These are phyloP conservation scores for Lasiodiplodia citricola DNA, from an alignment of 2,329 filamentous ascomycete genomes.

Conservation along the genomic window DNA sequence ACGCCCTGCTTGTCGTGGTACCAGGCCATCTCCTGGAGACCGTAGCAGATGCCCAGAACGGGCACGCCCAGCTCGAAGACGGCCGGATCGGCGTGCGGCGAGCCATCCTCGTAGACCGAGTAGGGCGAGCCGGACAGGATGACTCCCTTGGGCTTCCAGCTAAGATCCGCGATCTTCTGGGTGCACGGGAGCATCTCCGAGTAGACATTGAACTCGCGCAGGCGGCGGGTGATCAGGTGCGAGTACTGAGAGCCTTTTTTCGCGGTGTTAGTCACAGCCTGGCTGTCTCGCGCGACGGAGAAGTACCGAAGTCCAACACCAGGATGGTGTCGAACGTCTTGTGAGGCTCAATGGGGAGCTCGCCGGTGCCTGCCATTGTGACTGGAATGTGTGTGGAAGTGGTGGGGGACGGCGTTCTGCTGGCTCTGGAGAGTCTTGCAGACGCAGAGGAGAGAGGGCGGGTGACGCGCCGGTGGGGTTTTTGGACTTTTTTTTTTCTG, in stretches of 20 bases:
- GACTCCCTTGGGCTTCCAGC: slow-evolving; percentile 82
- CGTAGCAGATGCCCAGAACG: slow-evolving; percentile 68
- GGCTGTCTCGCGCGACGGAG: slow-evolving; percentile 1
- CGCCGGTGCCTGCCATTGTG: slow-evolving; percentile 46
- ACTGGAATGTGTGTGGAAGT: not conserved
- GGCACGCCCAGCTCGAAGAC: slow-evolving; percentile 76
- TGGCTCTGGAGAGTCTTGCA: slow-evolving; percentile 23
- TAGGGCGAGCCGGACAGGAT: slow-evolving; percentile 75
- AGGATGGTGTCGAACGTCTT: slow-evolving; percentile 70
- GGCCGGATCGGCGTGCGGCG: slow-evolving; percentile 80
- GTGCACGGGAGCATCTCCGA: slow-evolving; percentile 89
- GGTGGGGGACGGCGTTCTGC: slow-evolving; percentile 23
- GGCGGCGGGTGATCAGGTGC: slow-evolving; percentile 75
- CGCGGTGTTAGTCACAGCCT: slow-evolving; percentile 22
- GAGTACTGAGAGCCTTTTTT: slow-evolving; percentile 65
- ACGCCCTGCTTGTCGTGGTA: slow-evolving; percentile 68
- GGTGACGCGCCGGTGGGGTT: slow-evolving; percentile 13
- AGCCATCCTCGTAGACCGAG: slow-evolving; percentile 80
- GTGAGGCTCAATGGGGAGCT: slow-evolving; percentile 53
- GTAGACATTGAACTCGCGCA: slow-evolving; percentile 81
- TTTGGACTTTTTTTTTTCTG: no score
- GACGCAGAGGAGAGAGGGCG: slow-evolving; percentile 23
- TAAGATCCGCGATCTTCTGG: slow-evolving; percentile 76
- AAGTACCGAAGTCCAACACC: slow-evolving; percentile 67
- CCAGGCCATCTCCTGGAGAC: slow-evolving; percentile 76